Evolutionary conservation across 2,329 filamentous ascomycete genomes (phyloP).

Genomic region (Paraconiothyrium sp.): DNA sequence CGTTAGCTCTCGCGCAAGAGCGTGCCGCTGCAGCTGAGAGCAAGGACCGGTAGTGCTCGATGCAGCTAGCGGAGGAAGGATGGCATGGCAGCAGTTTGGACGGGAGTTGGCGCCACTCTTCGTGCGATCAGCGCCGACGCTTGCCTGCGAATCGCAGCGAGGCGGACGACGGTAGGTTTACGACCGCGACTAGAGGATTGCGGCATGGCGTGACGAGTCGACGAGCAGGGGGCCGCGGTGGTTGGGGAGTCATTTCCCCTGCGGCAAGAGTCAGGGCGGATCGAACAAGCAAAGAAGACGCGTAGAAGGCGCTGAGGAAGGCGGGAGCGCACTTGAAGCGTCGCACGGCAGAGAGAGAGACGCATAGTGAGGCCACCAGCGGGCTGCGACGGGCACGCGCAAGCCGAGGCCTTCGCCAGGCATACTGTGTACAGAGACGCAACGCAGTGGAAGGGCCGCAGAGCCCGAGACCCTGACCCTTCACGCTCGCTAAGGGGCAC

Average conservation of each 20-base stretch:
- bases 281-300: constrained; percentile 20
- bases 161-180: constrained; percentile 1
- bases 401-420: too few relatives aligned
- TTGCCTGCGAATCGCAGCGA: not conserved
- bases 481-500: constrained; percentile 11
- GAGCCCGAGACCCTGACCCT: not conserved
- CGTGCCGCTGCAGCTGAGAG: constrained; percentile 11
- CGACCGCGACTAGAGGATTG: not conserved
- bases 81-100: constrained; percentile 5
- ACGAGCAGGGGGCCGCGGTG: not conserved
- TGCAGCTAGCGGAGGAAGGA: not conserved
- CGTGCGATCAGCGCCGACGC: constrained; percentile 11
- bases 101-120: constrained; percentile 2
- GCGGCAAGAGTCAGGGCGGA: not conserved
- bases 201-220: constrained; percentile 12
- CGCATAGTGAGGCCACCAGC: not conserved
- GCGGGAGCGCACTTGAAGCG: not conserved
- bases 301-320: constrained; percentile 12
- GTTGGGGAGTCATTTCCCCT: constrained; percentile 9
- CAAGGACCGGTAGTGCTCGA: not conserved
- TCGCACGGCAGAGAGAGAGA: not conserved
- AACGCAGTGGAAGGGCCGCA: not conserved
- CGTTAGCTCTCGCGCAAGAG: not conserved
- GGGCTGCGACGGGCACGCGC: not conserved
- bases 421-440: not conserved